These are phyloP conservation scores for Coemansia sp. DNA, from an alignment of 192 early-diverging fungal genomes.

Conservation along the genomic window DNA sequence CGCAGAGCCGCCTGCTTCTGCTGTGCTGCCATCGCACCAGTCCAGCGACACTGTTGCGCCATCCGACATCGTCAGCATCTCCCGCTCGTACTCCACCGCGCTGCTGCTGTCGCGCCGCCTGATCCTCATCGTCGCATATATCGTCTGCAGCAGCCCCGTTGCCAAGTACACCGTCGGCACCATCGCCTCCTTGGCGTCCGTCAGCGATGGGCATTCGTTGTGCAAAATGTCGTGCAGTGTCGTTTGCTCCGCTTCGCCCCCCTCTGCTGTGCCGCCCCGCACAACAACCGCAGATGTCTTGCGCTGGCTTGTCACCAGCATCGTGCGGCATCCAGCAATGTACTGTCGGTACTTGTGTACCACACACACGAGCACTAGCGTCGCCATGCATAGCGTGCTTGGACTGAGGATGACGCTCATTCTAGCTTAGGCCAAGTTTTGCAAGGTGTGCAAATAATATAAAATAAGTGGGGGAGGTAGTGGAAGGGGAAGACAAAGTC, in stretches of 20 bases:
- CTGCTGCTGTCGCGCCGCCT: slow-evolving; percentile 33
- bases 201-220: slow-evolving; percentile 60
- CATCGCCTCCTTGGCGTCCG: slow-evolving; percentile 62
- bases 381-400: slow-evolving; percentile 25
- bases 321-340: slow-evolving; percentile 34
- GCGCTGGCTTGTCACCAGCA: slow-evolving; percentile 28
- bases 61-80: slow-evolving; percentile 66
- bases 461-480: too few relatives aligned
- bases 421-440: too few relatives aligned
- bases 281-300: slow-evolving; percentile 44
- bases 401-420: too few relatives aligned
- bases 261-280: slow-evolving; percentile 35
- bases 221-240: slow-evolving; percentile 40
- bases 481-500: too few relatives aligned
- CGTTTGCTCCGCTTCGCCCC: slow-evolving; percentile 22
- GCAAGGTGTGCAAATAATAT: too few relatives aligned
- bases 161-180: slow-evolving; percentile 73
- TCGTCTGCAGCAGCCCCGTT: slow-evolving; percentile 80
- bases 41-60: slow-evolving; percentile 87
- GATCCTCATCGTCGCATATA: slow-evolving; percentile 48
- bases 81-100: slow-evolving; percentile 41
- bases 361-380: slow-evolving; percentile 17
- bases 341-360: slow-evolving; percentile 22
- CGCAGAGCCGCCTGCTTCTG: background rate
- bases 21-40: slow-evolving; percentile 64